These are phyloP conservation scores for Gillenia trifoliata DNA, from an alignment of 306 rosid species.

Conservation along the genomic window DNA sequence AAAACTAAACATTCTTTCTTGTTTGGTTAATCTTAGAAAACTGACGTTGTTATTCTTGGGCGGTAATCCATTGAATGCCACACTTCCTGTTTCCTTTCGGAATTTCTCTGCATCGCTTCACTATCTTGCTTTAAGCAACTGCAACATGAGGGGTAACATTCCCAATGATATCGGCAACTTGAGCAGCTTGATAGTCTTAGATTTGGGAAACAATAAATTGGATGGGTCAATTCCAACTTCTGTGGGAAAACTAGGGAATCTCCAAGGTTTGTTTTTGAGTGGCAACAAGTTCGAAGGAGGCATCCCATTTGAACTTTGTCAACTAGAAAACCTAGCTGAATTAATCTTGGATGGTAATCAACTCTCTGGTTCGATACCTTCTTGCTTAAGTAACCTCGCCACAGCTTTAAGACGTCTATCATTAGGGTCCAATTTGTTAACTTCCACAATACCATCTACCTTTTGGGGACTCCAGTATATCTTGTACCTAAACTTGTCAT, in stretches of 20 bases:
- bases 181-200: neutral
- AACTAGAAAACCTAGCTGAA: neutral
- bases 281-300: neutral
- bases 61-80: neutral
- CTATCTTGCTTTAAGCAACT: rapidly evolving
- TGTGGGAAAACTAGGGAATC: neutral
- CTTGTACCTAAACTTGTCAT: neutral
- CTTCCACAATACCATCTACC: slow-evolving; percentile 1
- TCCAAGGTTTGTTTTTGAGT: neutral
- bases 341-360: neutral
- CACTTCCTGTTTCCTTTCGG: neutral
- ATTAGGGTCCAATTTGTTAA: neutral
- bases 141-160: slow-evolving; percentile 1
- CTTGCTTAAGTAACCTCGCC: neutral
- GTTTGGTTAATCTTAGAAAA: neutral
- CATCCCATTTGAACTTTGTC: neutral
- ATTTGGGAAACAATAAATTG: neutral
- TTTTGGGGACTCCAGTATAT: neutral
- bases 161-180: neutral
- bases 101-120: neutral
- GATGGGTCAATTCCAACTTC: neutral
- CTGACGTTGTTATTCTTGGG: no score
- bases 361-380: slow-evolving; percentile 1
- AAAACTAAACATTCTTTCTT: neutral
- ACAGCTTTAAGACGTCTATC: neutral